Evolutionary conservation across 1,284 basidiomycete genomes (phyloP), one percentile per base, ranked within the genome.

Genomic region (Leccinum pachyderme): DNA sequence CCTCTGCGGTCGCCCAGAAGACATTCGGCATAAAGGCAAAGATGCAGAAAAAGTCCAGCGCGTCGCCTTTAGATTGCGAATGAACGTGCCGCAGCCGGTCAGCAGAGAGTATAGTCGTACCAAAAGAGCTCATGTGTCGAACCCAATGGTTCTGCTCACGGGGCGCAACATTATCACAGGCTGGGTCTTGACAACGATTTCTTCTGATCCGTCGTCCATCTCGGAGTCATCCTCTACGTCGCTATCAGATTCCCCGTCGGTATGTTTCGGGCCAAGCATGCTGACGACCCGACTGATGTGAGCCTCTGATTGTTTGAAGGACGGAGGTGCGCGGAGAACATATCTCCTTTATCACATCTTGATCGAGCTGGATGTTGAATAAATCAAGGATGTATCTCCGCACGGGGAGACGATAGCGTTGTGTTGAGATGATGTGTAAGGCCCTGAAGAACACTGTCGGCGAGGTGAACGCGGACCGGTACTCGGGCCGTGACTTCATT

Each of bases 11-110:
- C 55, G 93, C 95, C 13, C 95, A 98, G 77, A 95, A 96, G 73
- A 86, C 92, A 44, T 95, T 95, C 64, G 97, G 97, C 76, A 81
- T 98, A 66, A 98, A 98, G 79, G 97, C 95, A 66, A 99, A 99
- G 77, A 81, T 99, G 85, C 93, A 39, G 94, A 99, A 78, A 99
- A 99, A 79, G 91, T 99, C 46, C 94, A 96, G 72, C 91, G 18
- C 1, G 18, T 18, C 1, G 18, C 18, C 18, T 18, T 18, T 18
- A 18, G 22, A 47, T 39, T 22, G 25, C 33, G 33, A 48, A 31
- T 12, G 29, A 29, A n/a, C 28, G n/a, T 37, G 35, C n/a, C 33
- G 7, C 33, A 35, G 33, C n/a, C 33, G 15, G 33, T 35, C 33
- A 7, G 32, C n/a, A 27, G 22, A 13, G 39, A n/a, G n/a, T n/a